Evolutionary conservation across 495 filamentous ascomycete species (phyloP).

Genomic region (Paragyromitra xinjiangensis): DNA sequence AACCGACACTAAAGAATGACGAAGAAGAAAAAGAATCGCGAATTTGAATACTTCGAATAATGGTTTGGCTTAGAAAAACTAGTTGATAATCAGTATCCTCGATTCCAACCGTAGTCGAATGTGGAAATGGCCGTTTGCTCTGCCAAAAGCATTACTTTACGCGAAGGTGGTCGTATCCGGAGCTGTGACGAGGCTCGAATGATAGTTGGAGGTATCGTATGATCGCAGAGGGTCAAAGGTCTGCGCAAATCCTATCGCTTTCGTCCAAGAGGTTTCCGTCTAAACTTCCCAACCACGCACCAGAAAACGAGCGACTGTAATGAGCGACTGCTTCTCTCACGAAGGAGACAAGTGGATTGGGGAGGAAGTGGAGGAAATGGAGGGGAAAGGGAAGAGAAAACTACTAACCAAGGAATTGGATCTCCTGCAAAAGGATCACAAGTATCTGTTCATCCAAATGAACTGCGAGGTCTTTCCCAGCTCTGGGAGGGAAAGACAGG

Average conservation of each 20-base stretch:
- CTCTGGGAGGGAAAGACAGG: slow-evolving; percentile 29
- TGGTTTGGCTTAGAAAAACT: slow-evolving; percentile 1
- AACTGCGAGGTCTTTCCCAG: slow-evolving; percentile 43
- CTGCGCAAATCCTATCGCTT: slow-evolving; percentile 15
- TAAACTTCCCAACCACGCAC: slow-evolving; percentile 34
- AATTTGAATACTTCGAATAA: slow-evolving; percentile 19
- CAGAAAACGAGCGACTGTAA: slow-evolving; percentile 50
- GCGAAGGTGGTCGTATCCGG: slow-evolving; percentile 7
- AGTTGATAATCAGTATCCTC: slow-evolving; percentile 28
- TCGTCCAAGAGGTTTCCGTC: slow-evolving; percentile 35
- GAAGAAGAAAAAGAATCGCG: slow-evolving; percentile 4
- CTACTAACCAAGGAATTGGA: slow-evolving; percentile 46
- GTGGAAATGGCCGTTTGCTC: slow-evolving; percentile 45
- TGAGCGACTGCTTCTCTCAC: slow-evolving; percentile 52
- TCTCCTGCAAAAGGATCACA: slow-evolving; percentile 38
- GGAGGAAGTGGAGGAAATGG: slow-evolving; percentile 10
- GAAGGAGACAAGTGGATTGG: slow-evolving; percentile 37
- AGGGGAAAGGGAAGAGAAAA: slow-evolving; percentile 3
- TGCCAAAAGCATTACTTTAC: slow-evolving; percentile 51
- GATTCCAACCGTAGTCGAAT: slow-evolving; percentile 40
- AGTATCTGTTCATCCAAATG: slow-evolving; percentile 46
- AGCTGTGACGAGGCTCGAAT: not conserved
- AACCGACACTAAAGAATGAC: slow-evolving; percentile 46
- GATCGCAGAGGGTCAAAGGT: slow-evolving; percentile 19
- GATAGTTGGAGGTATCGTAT: slow-evolving; percentile 11